Evolutionary conservation across 2,329 filamentous ascomycete genomes (phyloP).

Genomic region (Ceratocystis eucalypticola): DNA sequence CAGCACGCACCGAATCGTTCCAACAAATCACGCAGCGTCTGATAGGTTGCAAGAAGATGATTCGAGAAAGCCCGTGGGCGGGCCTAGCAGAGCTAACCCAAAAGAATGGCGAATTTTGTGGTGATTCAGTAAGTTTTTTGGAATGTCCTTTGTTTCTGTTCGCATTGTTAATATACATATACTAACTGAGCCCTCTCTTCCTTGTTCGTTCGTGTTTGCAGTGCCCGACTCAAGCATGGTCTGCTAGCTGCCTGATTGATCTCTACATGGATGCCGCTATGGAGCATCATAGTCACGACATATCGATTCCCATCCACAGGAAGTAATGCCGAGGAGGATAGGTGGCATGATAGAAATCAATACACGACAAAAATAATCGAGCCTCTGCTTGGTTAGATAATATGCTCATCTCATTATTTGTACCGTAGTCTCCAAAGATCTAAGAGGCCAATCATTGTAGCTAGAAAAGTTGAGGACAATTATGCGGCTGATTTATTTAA

Average conservation of each 20-base stretch:
- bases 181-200: background rate
- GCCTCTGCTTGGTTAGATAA: too few species aligned
- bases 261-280: constrained; percentile 80
- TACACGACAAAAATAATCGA: background rate
- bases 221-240: constrained; percentile 95
- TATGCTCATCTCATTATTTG: too few species aligned
- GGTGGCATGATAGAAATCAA: background rate
- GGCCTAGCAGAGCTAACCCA: constrained; percentile 89
- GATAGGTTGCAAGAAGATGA: constrained; percentile 70
- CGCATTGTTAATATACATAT: constrained; percentile 18
- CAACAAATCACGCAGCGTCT: constrained; percentile 84
- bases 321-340: background rate
- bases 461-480: background rate
- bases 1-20: constrained; percentile 61
- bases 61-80: constrained; percentile 70
- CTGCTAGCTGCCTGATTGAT: constrained; percentile 84
- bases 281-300: constrained; percentile 28
- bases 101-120: constrained; percentile 69
- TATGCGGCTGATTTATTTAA: background rate
- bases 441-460: too few species aligned
- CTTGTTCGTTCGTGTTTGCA: constrained; percentile 26
- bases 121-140: constrained; percentile 60
- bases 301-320: constrained; percentile 2
- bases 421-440: too few species aligned
- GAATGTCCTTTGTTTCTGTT: constrained; percentile 10